phyloP scores from a whole-genome alignment of 768 basidiomycete genomes.

The Cytidiella melzeri region DNA sequence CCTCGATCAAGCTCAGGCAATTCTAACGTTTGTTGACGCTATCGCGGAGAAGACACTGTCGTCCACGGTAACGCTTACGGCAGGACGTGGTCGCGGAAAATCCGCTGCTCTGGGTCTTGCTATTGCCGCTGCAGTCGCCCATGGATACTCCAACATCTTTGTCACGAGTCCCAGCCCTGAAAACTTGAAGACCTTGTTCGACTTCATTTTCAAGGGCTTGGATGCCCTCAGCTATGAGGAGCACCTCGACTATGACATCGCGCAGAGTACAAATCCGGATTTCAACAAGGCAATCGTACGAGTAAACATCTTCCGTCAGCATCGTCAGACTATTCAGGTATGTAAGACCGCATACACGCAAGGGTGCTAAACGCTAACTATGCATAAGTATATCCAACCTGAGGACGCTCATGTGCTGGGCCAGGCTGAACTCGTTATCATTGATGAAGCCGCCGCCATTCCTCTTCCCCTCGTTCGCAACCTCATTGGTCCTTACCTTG shows the following conservation, averaged over 20 bases:
- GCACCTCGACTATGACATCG: slow-evolving; percentile 95
- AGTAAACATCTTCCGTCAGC: slow-evolving; percentile 88
- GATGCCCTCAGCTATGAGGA: slow-evolving; percentile 95
- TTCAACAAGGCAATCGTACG: slow-evolving; percentile 93
- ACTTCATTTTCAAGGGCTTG: slow-evolving; percentile 95
- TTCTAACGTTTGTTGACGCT: slow-evolving; percentile 92
- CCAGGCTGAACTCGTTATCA: slow-evolving; percentile 94
- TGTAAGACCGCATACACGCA: slow-evolving; percentile 6
- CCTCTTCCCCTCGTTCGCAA: slow-evolving; percentile 93
- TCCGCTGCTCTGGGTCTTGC: slow-evolving; percentile 94
- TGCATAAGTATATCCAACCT: slow-evolving; percentile 89
- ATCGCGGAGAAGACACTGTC: slow-evolving; percentile 90
- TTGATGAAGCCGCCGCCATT: slow-evolving; percentile 98
- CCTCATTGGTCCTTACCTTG: slow-evolving; percentile 92
- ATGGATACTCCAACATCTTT: slow-evolving; percentile 97
- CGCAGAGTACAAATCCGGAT: slow-evolving; percentile 91
- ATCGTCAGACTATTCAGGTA: slow-evolving; percentile 96
- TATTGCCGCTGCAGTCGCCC: slow-evolving; percentile 85
- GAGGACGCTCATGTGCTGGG: slow-evolving; percentile 97
- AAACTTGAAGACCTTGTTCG: slow-evolving; percentile 96
- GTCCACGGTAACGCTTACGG: slow-evolving; percentile 92
- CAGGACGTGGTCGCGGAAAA: slow-evolving; percentile 92
- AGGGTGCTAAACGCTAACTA: neutral
- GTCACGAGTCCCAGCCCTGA: slow-evolving; percentile 97
- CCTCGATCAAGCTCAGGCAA: slow-evolving; percentile 88